Evolutionary conservation across 2,329 filamentous ascomycete genomes (phyloP).

Genomic region (Aschersonia sp.): DNA sequence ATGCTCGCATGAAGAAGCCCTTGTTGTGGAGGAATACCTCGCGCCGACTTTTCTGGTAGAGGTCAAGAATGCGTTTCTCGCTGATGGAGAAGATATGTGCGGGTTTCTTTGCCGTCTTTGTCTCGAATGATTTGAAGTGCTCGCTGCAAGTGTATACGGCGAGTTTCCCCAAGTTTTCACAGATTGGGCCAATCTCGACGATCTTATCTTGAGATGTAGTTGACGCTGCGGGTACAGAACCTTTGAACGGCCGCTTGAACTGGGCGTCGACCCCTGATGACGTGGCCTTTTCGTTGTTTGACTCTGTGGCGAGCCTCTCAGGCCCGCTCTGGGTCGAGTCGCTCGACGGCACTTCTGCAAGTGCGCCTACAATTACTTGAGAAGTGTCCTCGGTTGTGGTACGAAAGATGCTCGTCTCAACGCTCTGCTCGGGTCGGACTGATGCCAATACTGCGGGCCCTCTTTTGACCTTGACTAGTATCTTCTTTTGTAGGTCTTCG

Average conservation of each 20-base stretch:
- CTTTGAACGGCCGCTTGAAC: slow-evolving; percentile 2
- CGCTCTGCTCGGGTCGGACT: neutral
- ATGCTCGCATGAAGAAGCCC: slow-evolving; percentile 78
- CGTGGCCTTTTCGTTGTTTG: slow-evolving; percentile 23
- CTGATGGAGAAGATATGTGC: slow-evolving; percentile 77
- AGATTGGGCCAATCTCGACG: slow-evolving; percentile 45
- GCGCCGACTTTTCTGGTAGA: slow-evolving; percentile 47
- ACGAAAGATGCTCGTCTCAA: neutral
- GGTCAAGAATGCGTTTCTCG: slow-evolving; percentile 57
- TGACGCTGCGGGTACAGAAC: neutral
- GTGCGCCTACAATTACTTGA: neutral
- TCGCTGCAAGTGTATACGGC: slow-evolving; percentile 82
- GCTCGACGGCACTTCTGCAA: too few species aligned
- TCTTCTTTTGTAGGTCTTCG: slow-evolving; percentile 60
- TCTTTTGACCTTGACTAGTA: slow-evolving; percentile 70
- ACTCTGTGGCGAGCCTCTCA: slow-evolving; percentile 13
- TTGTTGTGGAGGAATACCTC: slow-evolving; percentile 82
- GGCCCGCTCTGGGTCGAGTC: slow-evolving; percentile 5
- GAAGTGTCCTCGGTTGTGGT: slow-evolving; percentile 13
- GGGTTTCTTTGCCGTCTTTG: slow-evolving; percentile 43
- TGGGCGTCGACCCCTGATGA: slow-evolving; percentile 28
- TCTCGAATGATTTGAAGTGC: slow-evolving; percentile 60
- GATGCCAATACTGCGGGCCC: slow-evolving; percentile 20
- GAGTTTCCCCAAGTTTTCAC: slow-evolving; percentile 55
- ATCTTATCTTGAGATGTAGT: slow-evolving; percentile 9